These are phyloP conservation scores for Macrophomina phaseolina DNA, from an alignment of 2,329 filamentous ascomycete genomes.

Conservation along the genomic window DNA sequence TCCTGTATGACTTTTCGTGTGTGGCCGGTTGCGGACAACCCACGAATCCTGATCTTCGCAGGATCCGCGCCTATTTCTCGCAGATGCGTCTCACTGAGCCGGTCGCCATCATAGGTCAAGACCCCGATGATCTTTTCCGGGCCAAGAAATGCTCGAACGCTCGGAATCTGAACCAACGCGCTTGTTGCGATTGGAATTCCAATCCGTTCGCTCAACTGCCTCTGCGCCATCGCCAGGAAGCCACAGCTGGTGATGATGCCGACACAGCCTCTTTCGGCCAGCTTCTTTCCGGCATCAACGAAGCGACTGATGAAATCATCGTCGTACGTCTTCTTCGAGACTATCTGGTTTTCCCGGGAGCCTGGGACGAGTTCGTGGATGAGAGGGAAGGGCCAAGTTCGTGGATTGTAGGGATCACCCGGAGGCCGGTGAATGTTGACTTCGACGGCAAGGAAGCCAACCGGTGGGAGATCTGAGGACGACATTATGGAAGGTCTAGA, in stretches of 20 bases:
- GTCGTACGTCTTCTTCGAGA: slow-evolving; percentile 40
- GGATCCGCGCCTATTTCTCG: neutral
- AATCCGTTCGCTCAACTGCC: slow-evolving; percentile 36
- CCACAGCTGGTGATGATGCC: slow-evolving; percentile 50
- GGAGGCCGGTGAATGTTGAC: slow-evolving; percentile 42
- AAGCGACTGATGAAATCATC: slow-evolving; percentile 41
- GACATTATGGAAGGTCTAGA: neutral
- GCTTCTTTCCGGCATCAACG: slow-evolving; percentile 43
- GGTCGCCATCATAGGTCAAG: neutral
- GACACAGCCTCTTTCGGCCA: slow-evolving; percentile 43
- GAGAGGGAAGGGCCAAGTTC: slow-evolving; percentile 47
- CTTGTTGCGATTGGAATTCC: slow-evolving; percentile 47
- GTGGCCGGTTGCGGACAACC: neutral
- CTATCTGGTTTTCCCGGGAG: slow-evolving; percentile 38
- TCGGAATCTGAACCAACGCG: slow-evolving; percentile 44
- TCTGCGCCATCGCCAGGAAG: slow-evolving; percentile 47
- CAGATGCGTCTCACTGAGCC: neutral
- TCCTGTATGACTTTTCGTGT: neutral
- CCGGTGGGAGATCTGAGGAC: slow-evolving; percentile 32
- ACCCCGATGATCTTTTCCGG: slow-evolving; percentile 33
- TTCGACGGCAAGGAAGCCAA: slow-evolving; percentile 47
- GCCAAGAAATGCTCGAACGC: slow-evolving; percentile 37
- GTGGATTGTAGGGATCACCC: slow-evolving; percentile 45
- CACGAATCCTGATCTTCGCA: neutral
- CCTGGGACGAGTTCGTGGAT: slow-evolving; percentile 43